A percentile compares a stretch with the other conserved stretches of the same genome.
Evolutionary conservation across 1,139 yeast genomes (phyloP).

Genomic region (Yamadazyma sp.): DNA sequence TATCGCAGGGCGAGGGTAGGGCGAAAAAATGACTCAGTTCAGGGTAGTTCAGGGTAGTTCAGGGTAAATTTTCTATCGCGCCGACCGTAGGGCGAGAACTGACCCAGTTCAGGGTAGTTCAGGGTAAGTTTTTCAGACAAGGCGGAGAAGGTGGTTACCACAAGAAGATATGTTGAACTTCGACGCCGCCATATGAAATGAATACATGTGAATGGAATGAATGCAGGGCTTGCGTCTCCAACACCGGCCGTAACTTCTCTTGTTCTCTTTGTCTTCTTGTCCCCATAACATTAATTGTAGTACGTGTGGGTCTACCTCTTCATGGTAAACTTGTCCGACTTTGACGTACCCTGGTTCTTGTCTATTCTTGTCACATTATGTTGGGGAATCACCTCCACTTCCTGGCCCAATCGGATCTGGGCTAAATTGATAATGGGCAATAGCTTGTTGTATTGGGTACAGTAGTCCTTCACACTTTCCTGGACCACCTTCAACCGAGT

Average conservation of each 20-base stretch:
- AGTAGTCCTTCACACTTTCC: slow-evolving; percentile 41
- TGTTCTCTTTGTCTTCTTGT: too few relatives aligned
- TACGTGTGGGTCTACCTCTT: slow-evolving; percentile 5
- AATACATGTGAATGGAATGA: neutral
- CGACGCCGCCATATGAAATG: too few relatives aligned
- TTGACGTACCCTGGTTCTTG: slow-evolving; percentile 6
- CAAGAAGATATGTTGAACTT: too few relatives aligned
- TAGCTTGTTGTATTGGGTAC: slow-evolving; percentile 43
- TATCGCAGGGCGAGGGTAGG: slow-evolving; percentile 1
- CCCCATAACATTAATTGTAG: too few relatives aligned
- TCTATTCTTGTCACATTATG: slow-evolving; percentile 6
- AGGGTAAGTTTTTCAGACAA: slow-evolving; percentile 7
- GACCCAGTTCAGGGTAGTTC: slow-evolving; percentile 25
- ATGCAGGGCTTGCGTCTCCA: too few relatives aligned
- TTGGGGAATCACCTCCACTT: slow-evolving; percentile 31
- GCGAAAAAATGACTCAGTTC: slow-evolving; percentile 19
- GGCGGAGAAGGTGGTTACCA: too few relatives aligned
- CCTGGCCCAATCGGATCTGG: slow-evolving; percentile 50
- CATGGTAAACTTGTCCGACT: slow-evolving; percentile 6
- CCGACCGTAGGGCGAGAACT: slow-evolving; percentile 5
- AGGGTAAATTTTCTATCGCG: slow-evolving; percentile 1
- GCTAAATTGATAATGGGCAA: slow-evolving; percentile 52
- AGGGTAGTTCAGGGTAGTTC: slow-evolving; percentile 18
- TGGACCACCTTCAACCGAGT: slow-evolving; percentile 37
- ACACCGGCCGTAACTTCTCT: too few relatives aligned